Evolutionary conservation across 257 asterid genomes (phyloP), one percentile per base, ranked within the genome.

Genomic region (Eustoma russellianum): DNA sequence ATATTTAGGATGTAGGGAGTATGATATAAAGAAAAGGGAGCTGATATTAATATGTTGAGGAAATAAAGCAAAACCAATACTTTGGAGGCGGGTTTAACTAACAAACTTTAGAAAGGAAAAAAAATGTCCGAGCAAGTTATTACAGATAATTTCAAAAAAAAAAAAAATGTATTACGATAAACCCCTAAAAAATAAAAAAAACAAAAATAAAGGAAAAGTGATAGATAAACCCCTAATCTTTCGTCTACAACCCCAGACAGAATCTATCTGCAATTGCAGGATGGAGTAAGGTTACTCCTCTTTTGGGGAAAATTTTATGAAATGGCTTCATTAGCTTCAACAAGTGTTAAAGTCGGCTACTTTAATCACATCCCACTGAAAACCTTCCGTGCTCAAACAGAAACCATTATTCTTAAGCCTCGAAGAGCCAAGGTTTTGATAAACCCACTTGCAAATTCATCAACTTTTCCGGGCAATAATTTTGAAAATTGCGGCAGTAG

Each of bases 271-370:
- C 44, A 33, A 13, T 38, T 38, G 2, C 43, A 11, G 6, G 17
- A 41, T 55, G 60, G 50, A 55, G 12, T 41, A 55, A 55, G 35
- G 9, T 34, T 7, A 24, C 30, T 24, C 30, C 3, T 2, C 43
- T 38, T 38, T 38, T 38, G 43, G 43, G 43, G 9, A 7, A 38
- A 41, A 2, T 55, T 55, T n/a, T 13, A 41, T 41, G 13, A 56
- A 38, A 82, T 79, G 95, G 72, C 75, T 41, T 55, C 68, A n/a
- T 56, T 64, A 60, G 53, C 76, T 69, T 69, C 83, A 34, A 50
- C 73, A 51, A 72, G 70, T 47, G 48, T 79, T 66, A 81, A 71
- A 55, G 72, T 79, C 68, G 74, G 72, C 65, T 82, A 78, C 53
- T 76, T 77, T 47, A 64, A 47, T 55, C 55, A 61, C 48, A 13